phyloP scores from a whole-genome alignment of 2,329 filamentous ascomycete species.

The Sporothrix brasiliensis region DNA sequence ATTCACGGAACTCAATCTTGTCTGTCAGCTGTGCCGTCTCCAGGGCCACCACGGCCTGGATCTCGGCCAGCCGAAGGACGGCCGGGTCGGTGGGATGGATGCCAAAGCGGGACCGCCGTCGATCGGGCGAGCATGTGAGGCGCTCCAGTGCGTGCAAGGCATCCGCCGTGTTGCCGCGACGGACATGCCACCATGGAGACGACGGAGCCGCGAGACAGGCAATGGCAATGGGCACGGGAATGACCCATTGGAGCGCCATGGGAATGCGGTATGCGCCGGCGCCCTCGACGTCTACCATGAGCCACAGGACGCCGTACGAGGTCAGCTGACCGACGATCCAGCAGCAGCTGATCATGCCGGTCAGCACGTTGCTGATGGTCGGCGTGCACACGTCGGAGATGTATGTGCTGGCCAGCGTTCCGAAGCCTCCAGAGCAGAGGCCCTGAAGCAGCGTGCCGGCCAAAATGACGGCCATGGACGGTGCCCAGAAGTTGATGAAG shows the following conservation, averaged over 20 bases:
- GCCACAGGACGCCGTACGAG: constrained; percentile 35
- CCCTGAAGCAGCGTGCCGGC: constrained; percentile 36
- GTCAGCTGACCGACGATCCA: constrained; percentile 36
- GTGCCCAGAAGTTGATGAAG: constrained; percentile 36
- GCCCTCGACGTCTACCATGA: constrained; percentile 27
- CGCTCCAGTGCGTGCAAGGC: constrained; percentile 30
- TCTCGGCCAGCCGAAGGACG: constrained; percentile 50
- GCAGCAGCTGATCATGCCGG: constrained; percentile 37
- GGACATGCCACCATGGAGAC: constrained; percentile 42
- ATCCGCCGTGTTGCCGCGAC: constrained; percentile 43
- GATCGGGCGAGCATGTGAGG: constrained; percentile 22
- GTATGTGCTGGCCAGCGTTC: constrained; percentile 36
- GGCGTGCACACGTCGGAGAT: constrained; percentile 37
- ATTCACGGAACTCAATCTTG: constrained; percentile 55
- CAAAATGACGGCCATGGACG: constrained; percentile 35
- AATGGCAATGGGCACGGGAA: constrained; percentile 33
- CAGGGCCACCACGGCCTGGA: constrained; percentile 60
- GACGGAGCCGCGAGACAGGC: constrained; percentile 34
- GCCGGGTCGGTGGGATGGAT: neutral
- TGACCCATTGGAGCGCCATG: constrained; percentile 36
- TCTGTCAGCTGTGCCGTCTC: constrained; percentile 54
- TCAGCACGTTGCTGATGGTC: constrained; percentile 33
- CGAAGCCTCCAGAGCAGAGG: constrained; percentile 36
- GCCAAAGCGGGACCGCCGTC: neutral
- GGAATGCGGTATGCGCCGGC: constrained; percentile 37